A percentile compares a stretch with the other conserved stretches of the same genome.
These are phyloP conservation scores for Globisporangium okanoganense DNA, from an alignment of 352 stramenopile genomes.

Conservation along the genomic window DNA sequence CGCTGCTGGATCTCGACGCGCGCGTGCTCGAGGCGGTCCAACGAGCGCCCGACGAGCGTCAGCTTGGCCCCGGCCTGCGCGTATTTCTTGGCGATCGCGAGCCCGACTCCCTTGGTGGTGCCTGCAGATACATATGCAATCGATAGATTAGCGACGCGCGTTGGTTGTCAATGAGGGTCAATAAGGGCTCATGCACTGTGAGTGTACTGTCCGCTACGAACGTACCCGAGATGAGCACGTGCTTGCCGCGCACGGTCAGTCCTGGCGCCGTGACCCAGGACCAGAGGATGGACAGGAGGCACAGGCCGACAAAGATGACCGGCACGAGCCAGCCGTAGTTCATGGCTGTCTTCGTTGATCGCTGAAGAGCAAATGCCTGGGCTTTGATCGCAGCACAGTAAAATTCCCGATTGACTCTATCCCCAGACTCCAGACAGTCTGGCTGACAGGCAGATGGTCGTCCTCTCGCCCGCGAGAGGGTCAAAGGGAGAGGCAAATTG, in stretches of 20 bases:
- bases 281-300: constrained; percentile 43
- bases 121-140: neutral
- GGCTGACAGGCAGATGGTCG: too few species aligned
- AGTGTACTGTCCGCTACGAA: neutral
- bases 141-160: too few species aligned
- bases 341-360: neutral
- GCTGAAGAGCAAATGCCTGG: too few species aligned
- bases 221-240: constrained; percentile 59
- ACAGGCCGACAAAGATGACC: constrained; percentile 16
- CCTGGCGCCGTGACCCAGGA: constrained; percentile 36
- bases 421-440: too few species aligned
- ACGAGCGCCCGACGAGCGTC: constrained; percentile 11
- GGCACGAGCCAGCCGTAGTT: constrained; percentile 9
- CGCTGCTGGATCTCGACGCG: constrained; percentile 7
- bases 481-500: too few species aligned
- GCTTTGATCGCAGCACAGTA: too few species aligned
- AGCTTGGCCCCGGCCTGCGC: constrained; percentile 37
- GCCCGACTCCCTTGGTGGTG: constrained; percentile 27
- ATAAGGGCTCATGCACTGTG: too few species aligned
- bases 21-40: constrained; percentile 8
- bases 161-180: too few species aligned
- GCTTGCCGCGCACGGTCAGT: constrained; percentile 43
- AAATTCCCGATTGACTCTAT: too few species aligned
- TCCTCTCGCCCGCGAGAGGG: too few species aligned
- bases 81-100: constrained; percentile 67